A percentile compares a stretch with the other conserved stretches of the same genome.
These are phyloP conservation scores for Nakaseomyces sp. DNA, from an alignment of 1,139 yeast species.

Conservation along the genomic window DNA sequence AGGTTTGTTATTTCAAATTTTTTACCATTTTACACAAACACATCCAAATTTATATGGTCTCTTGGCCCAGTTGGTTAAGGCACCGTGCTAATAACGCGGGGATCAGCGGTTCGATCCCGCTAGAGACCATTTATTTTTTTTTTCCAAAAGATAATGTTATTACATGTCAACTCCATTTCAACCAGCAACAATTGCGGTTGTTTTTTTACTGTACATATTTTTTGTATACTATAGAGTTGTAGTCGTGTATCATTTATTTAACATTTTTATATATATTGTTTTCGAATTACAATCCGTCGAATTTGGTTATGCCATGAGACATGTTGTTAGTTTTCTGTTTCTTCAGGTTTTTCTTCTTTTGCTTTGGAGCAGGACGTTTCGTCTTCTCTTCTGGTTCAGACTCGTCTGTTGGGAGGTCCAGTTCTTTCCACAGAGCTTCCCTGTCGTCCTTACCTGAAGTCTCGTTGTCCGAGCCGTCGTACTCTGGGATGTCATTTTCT, in stretches of 20 bases:
- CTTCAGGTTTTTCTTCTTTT: constrained; percentile 26
- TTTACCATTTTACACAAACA: too few relatives aligned
- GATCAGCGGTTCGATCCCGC: constrained; percentile 32
- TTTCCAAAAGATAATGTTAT: too few relatives aligned
- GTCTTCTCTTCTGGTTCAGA: constrained; percentile 17
- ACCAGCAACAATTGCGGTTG: too few relatives aligned
- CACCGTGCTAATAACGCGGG: constrained; percentile 32
- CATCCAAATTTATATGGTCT: constrained; percentile 14
- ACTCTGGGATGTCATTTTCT: too few relatives aligned
- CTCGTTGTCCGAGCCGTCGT: constrained; percentile 1
- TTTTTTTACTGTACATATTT: too few relatives aligned
- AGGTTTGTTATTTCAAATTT: too few relatives aligned
- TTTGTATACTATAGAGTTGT: too few relatives aligned
- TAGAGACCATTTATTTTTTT: constrained; percentile 23
- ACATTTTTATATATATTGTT: not conserved
- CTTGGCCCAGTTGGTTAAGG: constrained; percentile 32
- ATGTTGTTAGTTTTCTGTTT: constrained; percentile 41
- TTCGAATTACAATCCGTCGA: constrained; percentile 46
- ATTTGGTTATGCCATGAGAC: constrained; percentile 58
- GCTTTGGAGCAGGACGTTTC: constrained; percentile 26
- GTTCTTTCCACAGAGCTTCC: constrained; percentile 18
- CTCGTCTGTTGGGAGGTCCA: constrained; percentile 19
- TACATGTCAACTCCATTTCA: too few relatives aligned
- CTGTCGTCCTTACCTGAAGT: constrained; percentile 6
- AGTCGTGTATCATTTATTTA: too few relatives aligned